A percentile compares a stretch with the other conserved stretches of the same genome.
phyloP scores from a whole-genome alignment of 2,329 filamentous ascomycete species.

The Emericellopsis atlantica region DNA sequence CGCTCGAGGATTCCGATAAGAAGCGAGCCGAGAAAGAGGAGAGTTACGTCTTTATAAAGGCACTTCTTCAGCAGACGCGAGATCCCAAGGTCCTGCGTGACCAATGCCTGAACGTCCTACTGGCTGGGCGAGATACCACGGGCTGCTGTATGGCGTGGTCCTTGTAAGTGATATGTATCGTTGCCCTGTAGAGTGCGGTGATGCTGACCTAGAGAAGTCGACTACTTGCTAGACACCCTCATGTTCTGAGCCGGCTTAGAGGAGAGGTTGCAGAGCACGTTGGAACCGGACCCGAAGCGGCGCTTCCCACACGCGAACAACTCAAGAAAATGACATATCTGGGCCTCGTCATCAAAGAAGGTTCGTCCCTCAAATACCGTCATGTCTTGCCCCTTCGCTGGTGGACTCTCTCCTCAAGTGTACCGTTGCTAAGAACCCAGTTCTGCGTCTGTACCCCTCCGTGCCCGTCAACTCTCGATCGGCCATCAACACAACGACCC shows the following conservation, averaged over 20 bases:
- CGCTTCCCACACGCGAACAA: neutral
- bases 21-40: neutral
- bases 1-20: neutral
- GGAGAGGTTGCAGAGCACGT: neutral
- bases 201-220: neutral
- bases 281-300: neutral
- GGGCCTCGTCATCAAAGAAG: conserved; percentile 7
- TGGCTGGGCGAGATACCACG: conserved; percentile 7
- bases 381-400: no score
- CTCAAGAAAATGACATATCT: conserved; percentile 8
- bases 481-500: conserved; percentile 1
- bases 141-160: conserved; percentile 5
- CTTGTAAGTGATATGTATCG: conserved; percentile 3
- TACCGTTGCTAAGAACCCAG: no score
- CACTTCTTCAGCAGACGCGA: neutral
- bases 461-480: conserved; percentile 3
- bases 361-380: neutral
- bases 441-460: conserved; percentile 9
- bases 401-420: no score
- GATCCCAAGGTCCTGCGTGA: conserved; percentile 1
- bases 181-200: no score
- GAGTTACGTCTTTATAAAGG: conserved; percentile 2
- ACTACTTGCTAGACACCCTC: conserved; percentile 2
- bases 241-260: neutral
- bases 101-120: conserved; percentile 5